Evolutionary conservation across 192 early-diverging fungal genomes (phyloP), one percentile per base, ranked within the genome.

Genomic region (Backusella morwellensis): DNA sequence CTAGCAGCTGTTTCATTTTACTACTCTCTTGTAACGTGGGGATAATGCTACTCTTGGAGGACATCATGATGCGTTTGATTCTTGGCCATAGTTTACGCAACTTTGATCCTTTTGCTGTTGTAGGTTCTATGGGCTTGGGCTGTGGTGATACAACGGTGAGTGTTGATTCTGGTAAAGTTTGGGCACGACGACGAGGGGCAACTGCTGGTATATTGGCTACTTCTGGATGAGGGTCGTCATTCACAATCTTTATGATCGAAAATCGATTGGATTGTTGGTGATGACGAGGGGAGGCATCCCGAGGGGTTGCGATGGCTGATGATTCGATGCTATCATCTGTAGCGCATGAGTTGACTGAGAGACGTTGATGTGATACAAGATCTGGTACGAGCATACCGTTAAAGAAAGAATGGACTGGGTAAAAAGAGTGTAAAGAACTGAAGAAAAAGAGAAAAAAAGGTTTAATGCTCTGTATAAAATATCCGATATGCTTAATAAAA

Each of bases 251-350:
- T 1, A 68, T 74, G 40, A 78, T 72, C n/a, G 77, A 52, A 67
- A 78, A 78, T 23, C 36, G 11, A 19, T 35, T 52, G 7, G 66
- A 56, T 14, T 41, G 77, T 11, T 63, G 70, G 15, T 50, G 56
- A 34, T 40, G 35, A 14, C 21, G 23, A 41, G 77, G 77, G 29
- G 77, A 78, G 0, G 66, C 72, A 74, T 73, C 72, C 32, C 73
- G 35, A 36, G 77, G 77, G 7, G 77, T 78, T 3, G 72, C 66
- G 4, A 78, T 21, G 15, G 41, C 74, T 7, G 50, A n/a, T 41
- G 77, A 78, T 17, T 78, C 77, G 21, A 54, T 29, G 15, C 66
- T 78, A 69, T 78, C 77, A 21, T 78, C 72, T 67, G 77, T 78
- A 34, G 47, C 40, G 41, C 77, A 78, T 3, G 77, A 78, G 34